Evolutionary conservation across 495 filamentous ascomycete species (phyloP), one percentile per base, ranked within the genome.

Genomic region (Xylaria telfairii): DNA sequence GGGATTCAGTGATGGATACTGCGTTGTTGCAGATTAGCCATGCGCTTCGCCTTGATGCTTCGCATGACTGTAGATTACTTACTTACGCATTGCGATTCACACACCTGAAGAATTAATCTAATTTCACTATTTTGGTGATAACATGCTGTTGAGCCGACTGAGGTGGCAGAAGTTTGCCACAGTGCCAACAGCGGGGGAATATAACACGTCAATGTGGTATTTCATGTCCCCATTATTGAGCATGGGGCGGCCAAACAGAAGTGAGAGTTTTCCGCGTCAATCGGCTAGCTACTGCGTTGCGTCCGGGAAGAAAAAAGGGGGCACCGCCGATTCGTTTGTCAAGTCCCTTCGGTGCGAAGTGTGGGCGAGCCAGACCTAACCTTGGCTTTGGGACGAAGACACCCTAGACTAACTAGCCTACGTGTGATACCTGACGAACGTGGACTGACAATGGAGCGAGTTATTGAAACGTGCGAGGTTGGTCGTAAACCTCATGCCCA

Each of bases 91-190:
- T 46, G 15, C 28, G 26, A 68, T 46, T 34, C 56, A 42, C 19
- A 34, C 15, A 19, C 1, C 46, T 44, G 4, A 30, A 24, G 13
- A 1, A 17, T 68, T 47, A 19, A 34, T 21, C 21, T 53, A 44
- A 41, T 47, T 26, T 54, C 6, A 19, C 13, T 21, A 26, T n/a
- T 17, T 46, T n/a, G 41, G 37, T 19, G 19, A 60, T 19, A 37
- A 24, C 15, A 59, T 57, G 15, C 24, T 30, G 28, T 17, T 37
- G 19, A 19, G 0, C 26, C 49, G 15, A 59, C 28, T 68, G 66
- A 68, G 66, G 32, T 60, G 53, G 66, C 66, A 68, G n/a, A 37
- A 28, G 53, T 46, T 57, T 49, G 54, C 41, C 24, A 46, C 39
- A 24, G 26, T 39, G 65, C 51, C 12, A 51, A 12, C 64, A 26